These are phyloP conservation scores for Anastatica hierochuntica DNA, from an alignment of 345 rosid species.

Conservation along the genomic window DNA sequence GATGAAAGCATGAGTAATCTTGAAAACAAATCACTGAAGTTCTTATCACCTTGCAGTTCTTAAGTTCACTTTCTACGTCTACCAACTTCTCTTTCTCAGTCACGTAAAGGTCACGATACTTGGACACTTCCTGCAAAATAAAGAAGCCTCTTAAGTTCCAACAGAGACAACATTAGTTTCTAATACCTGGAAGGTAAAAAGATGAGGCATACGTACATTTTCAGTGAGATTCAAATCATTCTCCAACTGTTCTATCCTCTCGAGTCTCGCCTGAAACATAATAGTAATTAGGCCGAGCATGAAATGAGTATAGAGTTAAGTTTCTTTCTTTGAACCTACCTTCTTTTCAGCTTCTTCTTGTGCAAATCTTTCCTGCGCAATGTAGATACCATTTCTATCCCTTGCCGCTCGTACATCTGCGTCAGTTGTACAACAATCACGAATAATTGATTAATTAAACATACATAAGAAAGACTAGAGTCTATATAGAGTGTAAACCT, in stretches of 20 bases:
- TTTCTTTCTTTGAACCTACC: slow-evolving; percentile 27
- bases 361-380: slow-evolving; percentile 71
- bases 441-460: background rate
- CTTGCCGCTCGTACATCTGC: slow-evolving; percentile 93
- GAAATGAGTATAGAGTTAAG: background rate
- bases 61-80: slow-evolving; percentile 50
- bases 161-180: background rate
- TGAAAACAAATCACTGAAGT: background rate
- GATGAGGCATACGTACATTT: slow-evolving; percentile 37
- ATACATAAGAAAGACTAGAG: background rate
- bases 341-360: slow-evolving; percentile 92
- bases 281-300: background rate
- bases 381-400: slow-evolving; percentile 81
- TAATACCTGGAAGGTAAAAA: background rate
- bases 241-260: slow-evolving; percentile 74
- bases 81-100: slow-evolving; percentile 62
- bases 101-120: slow-evolving; percentile 52
- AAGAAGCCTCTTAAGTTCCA: slow-evolving; percentile 10
- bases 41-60: slow-evolving; percentile 54
- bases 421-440: slow-evolving; percentile 1
- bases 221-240: slow-evolving; percentile 45
- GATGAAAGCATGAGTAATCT: background rate
- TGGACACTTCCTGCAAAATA: slow-evolving; percentile 53
- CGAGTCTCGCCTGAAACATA: slow-evolving; percentile 47
- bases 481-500: slow-evolving; percentile 32